These are phyloP conservation scores for Xylaria palmicola DNA, from an alignment of 495 filamentous ascomycete species.

Conservation along the genomic window DNA sequence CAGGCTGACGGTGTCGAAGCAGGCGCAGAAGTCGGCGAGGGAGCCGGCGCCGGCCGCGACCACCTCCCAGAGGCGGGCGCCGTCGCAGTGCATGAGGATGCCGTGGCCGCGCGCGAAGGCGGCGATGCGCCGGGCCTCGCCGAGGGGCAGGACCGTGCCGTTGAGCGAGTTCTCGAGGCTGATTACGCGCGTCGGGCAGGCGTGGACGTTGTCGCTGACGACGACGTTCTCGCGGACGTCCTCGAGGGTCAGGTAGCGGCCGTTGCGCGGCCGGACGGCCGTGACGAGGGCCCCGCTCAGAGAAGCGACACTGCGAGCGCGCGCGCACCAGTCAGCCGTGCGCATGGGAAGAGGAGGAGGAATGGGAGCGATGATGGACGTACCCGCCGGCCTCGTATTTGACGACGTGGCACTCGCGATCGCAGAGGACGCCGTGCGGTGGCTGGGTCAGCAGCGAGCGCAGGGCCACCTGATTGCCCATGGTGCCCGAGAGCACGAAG, in stretches of 20 bases:
- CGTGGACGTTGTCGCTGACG: slow-evolving; percentile 46
- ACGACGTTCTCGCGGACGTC: slow-evolving; percentile 59
- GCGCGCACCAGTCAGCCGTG: not conserved
- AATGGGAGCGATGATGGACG: not conserved
- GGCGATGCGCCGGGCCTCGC: slow-evolving; percentile 60
- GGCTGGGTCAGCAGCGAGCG: slow-evolving; percentile 67
- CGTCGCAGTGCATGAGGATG: slow-evolving; percentile 74
- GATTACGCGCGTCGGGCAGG: slow-evolving; percentile 68
- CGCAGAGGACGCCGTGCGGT: slow-evolving; percentile 69
- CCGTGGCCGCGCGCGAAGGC: slow-evolving; percentile 62
- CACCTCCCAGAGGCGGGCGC: slow-evolving; percentile 78
- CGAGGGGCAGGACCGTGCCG: slow-evolving; percentile 70
- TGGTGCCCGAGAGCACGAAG: slow-evolving; percentile 84
- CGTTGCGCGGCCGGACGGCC: slow-evolving; percentile 58
- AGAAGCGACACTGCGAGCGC: slow-evolving; percentile 42
- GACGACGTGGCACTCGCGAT: slow-evolving; percentile 65
- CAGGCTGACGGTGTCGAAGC: slow-evolving; percentile 73
- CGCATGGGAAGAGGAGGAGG: not conserved
- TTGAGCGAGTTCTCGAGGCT: slow-evolving; percentile 78
- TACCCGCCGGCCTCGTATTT: slow-evolving; percentile 72
- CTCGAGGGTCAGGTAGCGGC: slow-evolving; percentile 65
- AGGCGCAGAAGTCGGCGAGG: slow-evolving; percentile 61
- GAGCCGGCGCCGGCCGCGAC: slow-evolving; percentile 54
- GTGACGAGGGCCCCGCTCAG: slow-evolving; percentile 58
- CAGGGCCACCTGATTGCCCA: slow-evolving; percentile 80